These are phyloP conservation scores for Lentinus brumalis DNA, from an alignment of 768 basidiomycete genomes.

Conservation along the genomic window DNA sequence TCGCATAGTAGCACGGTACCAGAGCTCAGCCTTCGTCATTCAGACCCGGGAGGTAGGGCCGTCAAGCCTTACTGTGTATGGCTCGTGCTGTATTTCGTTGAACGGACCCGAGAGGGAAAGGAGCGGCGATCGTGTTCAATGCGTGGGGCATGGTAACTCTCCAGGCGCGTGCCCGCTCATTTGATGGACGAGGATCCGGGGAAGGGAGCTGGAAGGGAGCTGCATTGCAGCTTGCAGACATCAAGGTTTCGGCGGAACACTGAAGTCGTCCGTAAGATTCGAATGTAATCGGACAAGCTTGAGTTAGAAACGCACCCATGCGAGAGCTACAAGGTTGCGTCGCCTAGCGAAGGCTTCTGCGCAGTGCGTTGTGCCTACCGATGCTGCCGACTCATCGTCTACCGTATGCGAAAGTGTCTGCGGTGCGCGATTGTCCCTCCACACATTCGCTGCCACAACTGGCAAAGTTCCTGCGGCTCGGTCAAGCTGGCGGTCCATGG, in stretches of 20 bases:
- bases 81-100: not conserved
- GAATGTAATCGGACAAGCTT: not conserved
- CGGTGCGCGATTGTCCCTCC: no score
- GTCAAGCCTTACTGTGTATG: not conserved
- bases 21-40: not conserved
- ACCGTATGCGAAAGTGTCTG: not conserved
- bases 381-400: not conserved
- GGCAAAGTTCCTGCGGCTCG: not conserved
- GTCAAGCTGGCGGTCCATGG: not conserved
- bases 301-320: not conserved
- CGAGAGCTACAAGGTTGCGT: not conserved
- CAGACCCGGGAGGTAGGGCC: not conserved
- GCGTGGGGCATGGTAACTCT: not conserved
- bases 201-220: not conserved
- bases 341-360: not conserved
- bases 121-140: not conserved
- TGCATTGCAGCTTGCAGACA: not conserved
- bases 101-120: not conserved
- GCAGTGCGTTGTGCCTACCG: not conserved
- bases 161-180: not conserved
- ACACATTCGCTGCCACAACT: no score
- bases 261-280: not conserved
- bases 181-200: slow-evolving; percentile 1
- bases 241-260: not conserved
- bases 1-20: not conserved